Base-by-base conservation (phyloP, 176 grass and related monocot species). In the Phyllostachys edulis region DNA sequence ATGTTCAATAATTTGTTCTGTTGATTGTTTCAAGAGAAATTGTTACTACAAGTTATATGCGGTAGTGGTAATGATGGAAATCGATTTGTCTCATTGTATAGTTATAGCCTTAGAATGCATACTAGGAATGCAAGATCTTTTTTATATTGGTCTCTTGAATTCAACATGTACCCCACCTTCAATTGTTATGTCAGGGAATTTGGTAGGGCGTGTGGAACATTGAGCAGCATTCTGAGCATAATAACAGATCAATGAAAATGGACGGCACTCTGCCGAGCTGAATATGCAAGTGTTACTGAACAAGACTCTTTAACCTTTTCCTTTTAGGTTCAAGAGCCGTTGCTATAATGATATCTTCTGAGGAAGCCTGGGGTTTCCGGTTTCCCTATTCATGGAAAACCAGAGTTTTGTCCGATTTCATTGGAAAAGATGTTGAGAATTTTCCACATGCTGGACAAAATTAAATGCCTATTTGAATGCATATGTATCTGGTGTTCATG, bases 11-110 rank as follows among this genome's bases (percentile, higher is more conserved):
- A n/a, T 47, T 77, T 73, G 15, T 34, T 38, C 9, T 38, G 23
- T 67, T 40, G 29, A 60, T 78, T 61, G 55, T 76, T 63, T 49
- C 32, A 70, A 42, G 52, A 75, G 0, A 74, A 84, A 72, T 38
- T 62, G 9, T 56, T 79, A 42, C 3, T 45, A 0, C 18, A 21
- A 79, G 18, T 10, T 26, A 20, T 65, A 13, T 34, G 13, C 3
- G 9, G 32, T 77, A 10, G 27, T 47, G 34, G 24, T 50, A 40
- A 23, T 21, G 27, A 87, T 76, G 63, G 10, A 73, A 26, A 13
- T 18, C 6, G 9, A 29, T 87, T 40, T 18, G 45, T 41, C 69
- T 38, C 11, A 46, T 42, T 32, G 40, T 42, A 16, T 59, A 7
- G 26, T 49, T 64, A 29, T 70, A n/a, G 55, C 20, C 20, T 27